Evolutionary conservation across 1,284 basidiomycete species (phyloP), one percentile per base, ranked within the genome.

Genomic region (Irpex sp.): DNA sequence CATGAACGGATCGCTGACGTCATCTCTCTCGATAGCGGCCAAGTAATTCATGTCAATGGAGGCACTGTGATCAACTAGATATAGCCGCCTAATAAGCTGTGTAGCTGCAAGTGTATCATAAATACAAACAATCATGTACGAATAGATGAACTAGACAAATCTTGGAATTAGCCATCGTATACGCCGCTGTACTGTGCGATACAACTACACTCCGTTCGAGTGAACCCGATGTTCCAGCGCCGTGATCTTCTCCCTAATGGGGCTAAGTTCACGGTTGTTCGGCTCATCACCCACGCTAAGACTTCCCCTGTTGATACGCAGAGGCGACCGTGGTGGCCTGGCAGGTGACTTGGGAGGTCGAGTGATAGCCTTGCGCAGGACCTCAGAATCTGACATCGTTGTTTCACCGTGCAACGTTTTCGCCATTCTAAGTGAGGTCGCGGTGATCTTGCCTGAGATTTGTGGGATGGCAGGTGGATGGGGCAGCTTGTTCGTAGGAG

Each of bases 41-140:
- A 78, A 69, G 70, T 77, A 13, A 68, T 78, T 38, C 77, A 79
- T 61, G 72, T 76, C 49, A 78, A 78, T 62, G 77, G 77, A 9
- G 77, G 77, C 3, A 71, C 73, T 4, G 72, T 77, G 11, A 76
- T 78, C 60, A 73, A 72, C 59, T 78, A 68, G 65, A 34, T 52
- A 2, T 15, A 13, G 17, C 17, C 21, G 49, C n/a, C 9, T 44
- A 7, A 21, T 59, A 48, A 17, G n/a, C 9, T 34, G 37, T 6
- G n/a, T 31, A 11, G 17, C 37, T 8, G n/a, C 40, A 57, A 17
- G 31, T 36, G 11, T 9, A 61, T 38, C 57, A 59, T 44, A 44
- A 52, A 19, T 52, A 52, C 49, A 9, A 13, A 17, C 17, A 52
- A 15, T 52, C 49, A 26, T 44, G 40, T 44, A 44, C 15, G 21